phyloP scores from a whole-genome alignment of 176 grass and related monocot species.

The Carex parvula region DNA sequence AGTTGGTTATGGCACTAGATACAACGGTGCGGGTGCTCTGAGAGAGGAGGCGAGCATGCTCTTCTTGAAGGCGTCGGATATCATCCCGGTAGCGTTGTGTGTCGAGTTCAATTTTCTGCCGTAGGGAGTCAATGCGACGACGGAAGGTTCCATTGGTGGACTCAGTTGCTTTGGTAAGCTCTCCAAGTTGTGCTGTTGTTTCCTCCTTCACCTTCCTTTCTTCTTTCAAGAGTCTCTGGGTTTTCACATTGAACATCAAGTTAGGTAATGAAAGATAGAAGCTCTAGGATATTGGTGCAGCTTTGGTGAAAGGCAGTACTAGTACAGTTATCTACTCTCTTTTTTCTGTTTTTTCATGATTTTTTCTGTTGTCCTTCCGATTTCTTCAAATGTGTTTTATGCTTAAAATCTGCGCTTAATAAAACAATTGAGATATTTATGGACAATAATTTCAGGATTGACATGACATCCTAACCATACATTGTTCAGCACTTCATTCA shows the following conservation, averaged over 20 bases:
- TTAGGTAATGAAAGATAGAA: not conserved
- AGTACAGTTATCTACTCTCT: not conserved
- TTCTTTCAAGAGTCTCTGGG: conserved; percentile 9
- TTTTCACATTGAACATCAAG: conserved; percentile 3
- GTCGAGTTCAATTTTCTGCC: conserved; percentile 23
- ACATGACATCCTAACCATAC: not conserved
- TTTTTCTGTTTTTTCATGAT: not conserved
- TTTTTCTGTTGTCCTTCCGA: not conserved
- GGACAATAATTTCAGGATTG: not conserved
- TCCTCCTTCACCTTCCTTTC: conserved; percentile 18
- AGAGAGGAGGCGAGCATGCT: conserved; percentile 17
- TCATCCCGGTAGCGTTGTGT: conserved; percentile 24
- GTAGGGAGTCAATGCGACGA: conserved; percentile 18
- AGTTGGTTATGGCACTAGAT: conserved; percentile 1
- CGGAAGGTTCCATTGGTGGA: not conserved
- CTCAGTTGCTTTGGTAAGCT: conserved; percentile 6
- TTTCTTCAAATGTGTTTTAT: not conserved
- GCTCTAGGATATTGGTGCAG: not conserved
- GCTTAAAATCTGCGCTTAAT: not conserved
- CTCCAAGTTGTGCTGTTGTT: conserved; percentile 6
- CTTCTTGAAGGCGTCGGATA: conserved; percentile 26
- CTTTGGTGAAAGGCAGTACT: not conserved
- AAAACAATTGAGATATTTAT: conserved; percentile 3
- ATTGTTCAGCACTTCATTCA: not conserved
- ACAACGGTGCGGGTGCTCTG: not conserved